phyloP scores from a whole-genome alignment of 176 grass and related monocot genomes.

The Zea luxurians region DNA sequence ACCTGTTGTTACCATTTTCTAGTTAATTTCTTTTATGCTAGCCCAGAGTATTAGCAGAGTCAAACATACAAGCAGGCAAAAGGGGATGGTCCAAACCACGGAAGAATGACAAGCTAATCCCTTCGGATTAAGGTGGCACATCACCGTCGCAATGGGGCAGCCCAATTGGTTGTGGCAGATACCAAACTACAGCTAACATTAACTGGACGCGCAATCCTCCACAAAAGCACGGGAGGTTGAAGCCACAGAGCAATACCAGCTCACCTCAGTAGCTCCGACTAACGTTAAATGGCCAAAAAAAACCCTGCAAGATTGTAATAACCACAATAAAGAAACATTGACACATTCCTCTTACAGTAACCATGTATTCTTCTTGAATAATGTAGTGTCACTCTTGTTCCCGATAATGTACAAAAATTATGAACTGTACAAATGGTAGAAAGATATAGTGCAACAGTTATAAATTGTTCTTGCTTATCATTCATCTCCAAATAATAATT shows the following conservation, averaged over 20 bases:
- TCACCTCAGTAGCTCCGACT: background rate
- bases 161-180: background rate
- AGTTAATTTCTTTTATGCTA: background rate
- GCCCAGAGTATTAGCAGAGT: background rate
- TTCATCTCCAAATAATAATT: slow-evolving; percentile 42
- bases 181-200: slow-evolving; percentile 1
- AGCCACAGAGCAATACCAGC: background rate
- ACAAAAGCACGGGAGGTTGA: background rate
- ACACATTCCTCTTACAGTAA: background rate
- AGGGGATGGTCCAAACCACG: background rate
- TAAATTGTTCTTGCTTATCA: slow-evolving; percentile 8
- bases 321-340: background rate
- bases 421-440: background rate
- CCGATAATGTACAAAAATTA: background rate
- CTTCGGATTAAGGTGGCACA: slow-evolving; percentile 21
- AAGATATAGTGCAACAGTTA: background rate
- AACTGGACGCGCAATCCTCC: background rate
- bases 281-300: background rate
- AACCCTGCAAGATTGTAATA: background rate
- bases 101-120: background rate
- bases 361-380: background rate
- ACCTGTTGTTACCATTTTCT: background rate
- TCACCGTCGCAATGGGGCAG: background rate
- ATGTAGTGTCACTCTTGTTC: slow-evolving; percentile 3
- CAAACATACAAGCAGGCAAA: background rate